A percentile compares a stretch with the other conserved stretches of the same genome.
Evolutionary conservation across 2,329 filamentous ascomycete genomes (phyloP).

Genomic region (Calonectria naviculata): DNA sequence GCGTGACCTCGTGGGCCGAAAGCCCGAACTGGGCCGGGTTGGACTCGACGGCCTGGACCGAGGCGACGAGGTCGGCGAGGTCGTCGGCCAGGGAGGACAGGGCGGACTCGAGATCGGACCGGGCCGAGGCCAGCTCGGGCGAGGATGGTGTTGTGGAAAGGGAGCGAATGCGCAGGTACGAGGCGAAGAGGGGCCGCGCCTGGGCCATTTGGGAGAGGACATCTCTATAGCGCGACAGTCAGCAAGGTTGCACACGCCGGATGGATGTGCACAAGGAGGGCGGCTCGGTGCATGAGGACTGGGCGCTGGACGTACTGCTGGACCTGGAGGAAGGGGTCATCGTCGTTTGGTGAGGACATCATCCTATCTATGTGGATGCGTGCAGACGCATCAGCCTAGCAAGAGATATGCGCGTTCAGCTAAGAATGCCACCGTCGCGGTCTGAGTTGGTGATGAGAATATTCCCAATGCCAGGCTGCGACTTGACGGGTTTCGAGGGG

Average conservation of each 20-base stretch:
- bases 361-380: slow-evolving; percentile 53
- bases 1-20: slow-evolving; percentile 82
- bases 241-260: background rate
- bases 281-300: background rate
- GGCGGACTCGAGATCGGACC: slow-evolving; percentile 73
- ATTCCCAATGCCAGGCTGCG: slow-evolving; percentile 31
- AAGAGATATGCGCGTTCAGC: background rate
- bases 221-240: slow-evolving; percentile 69
- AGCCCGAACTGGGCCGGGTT: slow-evolving; percentile 91
- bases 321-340: slow-evolving; percentile 79
- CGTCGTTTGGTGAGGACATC: slow-evolving; percentile 76
- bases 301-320: slow-evolving; percentile 65
- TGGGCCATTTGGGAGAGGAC: slow-evolving; percentile 85
- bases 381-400: slow-evolving; percentile 35
- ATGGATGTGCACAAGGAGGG: background rate
- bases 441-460: slow-evolving; percentile 1
- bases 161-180: slow-evolving; percentile 95
- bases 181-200: slow-evolving; percentile 89
- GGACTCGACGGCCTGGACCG: slow-evolving; percentile 87
- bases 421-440: background rate
- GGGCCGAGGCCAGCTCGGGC: slow-evolving; percentile 86
- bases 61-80: slow-evolving; percentile 87
- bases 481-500: slow-evolving; percentile 33
- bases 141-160: slow-evolving; percentile 77
- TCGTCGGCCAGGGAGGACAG: slow-evolving; percentile 82